phyloP scores from a whole-genome alignment of 2,329 filamentous ascomycete species.

The Dothideomycetes sp. region DNA sequence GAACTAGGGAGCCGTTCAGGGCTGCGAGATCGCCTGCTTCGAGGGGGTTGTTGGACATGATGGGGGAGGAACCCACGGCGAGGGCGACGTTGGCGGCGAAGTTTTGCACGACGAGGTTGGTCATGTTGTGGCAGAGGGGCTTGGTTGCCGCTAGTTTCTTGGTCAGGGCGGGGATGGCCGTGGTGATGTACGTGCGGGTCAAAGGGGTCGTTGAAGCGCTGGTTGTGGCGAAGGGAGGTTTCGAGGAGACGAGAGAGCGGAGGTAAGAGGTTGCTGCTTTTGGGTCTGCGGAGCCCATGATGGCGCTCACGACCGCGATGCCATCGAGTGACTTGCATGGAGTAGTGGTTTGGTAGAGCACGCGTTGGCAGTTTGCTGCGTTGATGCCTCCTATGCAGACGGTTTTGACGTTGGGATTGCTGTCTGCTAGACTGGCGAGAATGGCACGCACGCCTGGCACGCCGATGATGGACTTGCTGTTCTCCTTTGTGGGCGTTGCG shows the following conservation, averaged over 20 bases:
- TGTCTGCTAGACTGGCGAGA: constrained; percentile 46
- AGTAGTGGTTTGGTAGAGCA: constrained; percentile 58
- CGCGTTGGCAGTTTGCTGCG: constrained; percentile 58
- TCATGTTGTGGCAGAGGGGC: constrained; percentile 92
- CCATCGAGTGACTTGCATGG: constrained; percentile 58
- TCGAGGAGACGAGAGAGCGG: constrained; percentile 39
- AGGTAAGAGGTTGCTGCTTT: constrained; percentile 52
- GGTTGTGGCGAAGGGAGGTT: constrained; percentile 24
- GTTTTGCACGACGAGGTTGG: constrained; percentile 90
- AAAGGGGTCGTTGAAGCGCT: constrained; percentile 11
- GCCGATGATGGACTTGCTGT: constrained; percentile 74
- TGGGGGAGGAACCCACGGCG: constrained; percentile 74
- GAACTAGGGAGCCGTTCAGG: constrained; percentile 66
- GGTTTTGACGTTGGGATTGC: constrained; percentile 38
- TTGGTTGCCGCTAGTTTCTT: constrained; percentile 48
- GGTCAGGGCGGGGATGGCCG: constrained; percentile 30
- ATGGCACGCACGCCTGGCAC: constrained; percentile 59
- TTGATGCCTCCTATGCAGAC: constrained; percentile 91
- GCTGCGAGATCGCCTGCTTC: constrained; percentile 73
- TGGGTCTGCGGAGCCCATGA: constrained; percentile 63
- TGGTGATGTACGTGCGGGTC: constrained; percentile 17
- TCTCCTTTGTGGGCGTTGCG: constrained; percentile 74
- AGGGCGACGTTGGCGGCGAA: constrained; percentile 87
- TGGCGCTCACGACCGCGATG: constrained; percentile 80
- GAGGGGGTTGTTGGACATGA: constrained; percentile 81